Conservation (phyloP, 345 rosid genomes). For the Turritis glabra region DNA sequence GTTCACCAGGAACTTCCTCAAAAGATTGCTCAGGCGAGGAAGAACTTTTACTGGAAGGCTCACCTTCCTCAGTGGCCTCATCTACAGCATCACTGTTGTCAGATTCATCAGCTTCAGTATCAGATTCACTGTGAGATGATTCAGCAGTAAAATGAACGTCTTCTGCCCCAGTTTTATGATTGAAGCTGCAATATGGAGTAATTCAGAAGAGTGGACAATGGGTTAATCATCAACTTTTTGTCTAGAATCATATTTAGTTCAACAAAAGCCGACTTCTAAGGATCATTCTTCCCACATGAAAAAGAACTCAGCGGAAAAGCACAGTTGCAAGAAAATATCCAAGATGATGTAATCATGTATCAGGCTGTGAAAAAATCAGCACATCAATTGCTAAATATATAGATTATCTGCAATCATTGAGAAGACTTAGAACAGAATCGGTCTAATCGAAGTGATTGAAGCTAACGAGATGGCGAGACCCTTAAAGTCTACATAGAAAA, state of each 20-base stretch:
- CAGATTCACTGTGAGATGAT: slow-evolving; percentile 49
- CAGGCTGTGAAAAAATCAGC: neutral
- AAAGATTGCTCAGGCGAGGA: slow-evolving; percentile 21
- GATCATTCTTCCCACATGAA: neutral
- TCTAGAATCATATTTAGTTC: neutral
- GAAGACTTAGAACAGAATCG: neutral
- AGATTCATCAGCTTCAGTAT: slow-evolving; percentile 39
- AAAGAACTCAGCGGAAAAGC: neutral
- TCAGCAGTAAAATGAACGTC: slow-evolving; percentile 75
- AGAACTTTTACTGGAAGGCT: slow-evolving; percentile 35
- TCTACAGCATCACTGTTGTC: slow-evolving; percentile 8
- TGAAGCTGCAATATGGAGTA: slow-evolving; percentile 53
- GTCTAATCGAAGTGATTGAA: neutral
- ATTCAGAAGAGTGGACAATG: slow-evolving; percentile 10
- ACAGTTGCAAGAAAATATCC: neutral
- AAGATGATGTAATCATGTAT: neutral
- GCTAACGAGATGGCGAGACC: neutral
- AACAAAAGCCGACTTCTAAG: neutral
- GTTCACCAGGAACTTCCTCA: slow-evolving; percentile 19
- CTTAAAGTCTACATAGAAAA: neutral
- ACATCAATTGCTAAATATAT: neutral
- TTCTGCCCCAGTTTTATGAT: slow-evolving; percentile 90
- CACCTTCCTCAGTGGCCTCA: slow-evolving; percentile 35
- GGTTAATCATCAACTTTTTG: neutral
- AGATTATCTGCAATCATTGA: neutral